Evolutionary conservation across 306 rosid genomes (phyloP), one percentile per base, ranked within the genome.

Genomic region (Vicia sativa): DNA sequence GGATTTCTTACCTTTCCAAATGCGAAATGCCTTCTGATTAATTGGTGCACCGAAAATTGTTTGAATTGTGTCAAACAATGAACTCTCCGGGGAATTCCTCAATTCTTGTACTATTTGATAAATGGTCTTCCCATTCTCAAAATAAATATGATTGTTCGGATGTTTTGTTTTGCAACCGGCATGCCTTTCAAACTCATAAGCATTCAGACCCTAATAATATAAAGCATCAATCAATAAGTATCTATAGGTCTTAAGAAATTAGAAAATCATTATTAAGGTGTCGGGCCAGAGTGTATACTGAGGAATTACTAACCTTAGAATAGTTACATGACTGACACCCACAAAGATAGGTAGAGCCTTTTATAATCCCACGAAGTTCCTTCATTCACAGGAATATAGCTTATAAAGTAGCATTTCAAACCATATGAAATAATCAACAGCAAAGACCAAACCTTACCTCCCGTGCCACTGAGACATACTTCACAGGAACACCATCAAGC

Each of bases 91-190:
- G 11, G 93, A 86, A 87, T 84, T 86, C 79, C 80, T 83, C 75
- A 91, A 80, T 80, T 91, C 97, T 74, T 86, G 96, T 62, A 91
- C 93, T 59, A 81, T 81, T 77, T 88, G 92, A 78, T 86, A 91
- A 60, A 90, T 91, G 45, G 92, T 86, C 83, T 91, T 91, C 58
- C 97, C 92, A 50, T 87, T 91, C 65, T 86, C 92, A 57, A 87
- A 91, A 81, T 86, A 91, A 55, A 91, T 86, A 57, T 91, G 97
- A 76, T 84, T 88, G 80, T 91, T 91, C 34, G 96, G 97, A 70
- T 91, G 97, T 64, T 91, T 91, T 31, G 97, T 83, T 70, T 88
- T 91, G 86, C 87, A 82, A 70, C 86, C 88, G 55, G 96, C 93
- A 68, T 91, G 97, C 13, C 83, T 85, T 86, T 91, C 97, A 70